A percentile compares a stretch with the other conserved stretches of the same genome.
Evolutionary conservation across 169 alveolate genomes (phyloP).

Genomic region (Haemoproteus tartakovskyi): DNA sequence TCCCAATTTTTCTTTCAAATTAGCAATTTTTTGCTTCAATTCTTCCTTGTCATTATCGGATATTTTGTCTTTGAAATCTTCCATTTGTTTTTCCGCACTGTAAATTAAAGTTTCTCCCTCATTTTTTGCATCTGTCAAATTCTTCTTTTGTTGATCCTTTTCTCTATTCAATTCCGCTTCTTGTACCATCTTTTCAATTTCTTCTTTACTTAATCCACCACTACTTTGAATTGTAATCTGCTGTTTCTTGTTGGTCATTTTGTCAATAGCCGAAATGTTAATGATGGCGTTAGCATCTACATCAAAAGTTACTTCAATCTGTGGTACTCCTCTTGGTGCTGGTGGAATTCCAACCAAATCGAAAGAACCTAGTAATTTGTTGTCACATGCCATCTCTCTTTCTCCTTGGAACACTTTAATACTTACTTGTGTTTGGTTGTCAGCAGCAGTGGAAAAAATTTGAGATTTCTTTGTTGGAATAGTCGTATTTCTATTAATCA

Average conservation of each 20-base stretch:
- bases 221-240: constrained; percentile 94
- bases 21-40: constrained; percentile 77
- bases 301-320: constrained; percentile 95
- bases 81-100: constrained; percentile 87
- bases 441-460: constrained; percentile 97
- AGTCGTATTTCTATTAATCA: constrained; percentile 97
- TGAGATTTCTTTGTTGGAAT: constrained; percentile 98
- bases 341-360: constrained; percentile 97
- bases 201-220: constrained; percentile 92
- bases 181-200: constrained; percentile 94
- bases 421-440: constrained; percentile 96
- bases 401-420: constrained; percentile 99
- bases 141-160: constrained; percentile 92
- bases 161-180: constrained; percentile 95
- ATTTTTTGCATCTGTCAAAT: constrained; percentile 90
- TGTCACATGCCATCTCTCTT: constrained; percentile 97
- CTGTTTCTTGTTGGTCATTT: constrained; percentile 94
- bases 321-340: constrained; percentile 97
- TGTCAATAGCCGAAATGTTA: constrained; percentile 96
- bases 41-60: constrained; percentile 84
- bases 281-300: constrained; percentile 98
- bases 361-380: constrained; percentile 96
- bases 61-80: constrained; percentile 87
- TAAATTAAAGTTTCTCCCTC: constrained; percentile 91
- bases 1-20: constrained; percentile 79